These are phyloP conservation scores for Fragaria ananassa DNA, from an alignment of 306 rosid species.

Conservation along the genomic window DNA sequence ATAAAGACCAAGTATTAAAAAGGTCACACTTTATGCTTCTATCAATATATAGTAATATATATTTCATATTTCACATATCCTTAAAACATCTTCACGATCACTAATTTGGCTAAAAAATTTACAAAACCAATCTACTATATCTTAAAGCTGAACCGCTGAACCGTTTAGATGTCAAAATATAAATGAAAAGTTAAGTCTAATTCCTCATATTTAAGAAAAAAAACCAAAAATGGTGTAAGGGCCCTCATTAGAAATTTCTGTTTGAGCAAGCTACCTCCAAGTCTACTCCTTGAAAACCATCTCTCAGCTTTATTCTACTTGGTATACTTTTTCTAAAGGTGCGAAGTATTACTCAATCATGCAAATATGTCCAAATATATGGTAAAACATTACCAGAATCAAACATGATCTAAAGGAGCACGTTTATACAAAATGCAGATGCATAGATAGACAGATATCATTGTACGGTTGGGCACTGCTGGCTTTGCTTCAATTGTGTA, in stretches of 20 bases:
- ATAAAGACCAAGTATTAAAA: too few relatives aligned
- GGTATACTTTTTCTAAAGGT: neutral
- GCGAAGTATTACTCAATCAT: neutral
- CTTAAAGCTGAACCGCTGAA: too few relatives aligned
- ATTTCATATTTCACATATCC: too few relatives aligned
- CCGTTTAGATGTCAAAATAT: too few relatives aligned
- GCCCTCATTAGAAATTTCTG: neutral
- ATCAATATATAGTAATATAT: too few relatives aligned
- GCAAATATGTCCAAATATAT: neutral
- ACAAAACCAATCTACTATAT: too few relatives aligned
- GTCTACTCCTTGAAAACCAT: constrained; percentile 33
- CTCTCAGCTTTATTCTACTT: constrained; percentile 22
- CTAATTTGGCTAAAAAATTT: too few relatives aligned
- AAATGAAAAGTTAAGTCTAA: too few relatives aligned
- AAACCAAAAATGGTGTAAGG: too few relatives aligned
- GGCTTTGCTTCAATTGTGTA: constrained; percentile 11
- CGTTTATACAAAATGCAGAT: neutral
- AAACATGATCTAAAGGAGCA: neutral
- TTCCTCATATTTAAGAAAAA: too few relatives aligned
- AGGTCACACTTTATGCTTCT: too few relatives aligned
- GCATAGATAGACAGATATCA: neutral
- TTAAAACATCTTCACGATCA: too few relatives aligned
- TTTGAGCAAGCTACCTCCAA: neutral
- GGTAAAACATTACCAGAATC: constrained; percentile 4
- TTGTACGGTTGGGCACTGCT: constrained; percentile 39